Evolutionary conservation across 1,284 basidiomycete species (phyloP).

Genomic region (Ustilago loliicola): DNA sequence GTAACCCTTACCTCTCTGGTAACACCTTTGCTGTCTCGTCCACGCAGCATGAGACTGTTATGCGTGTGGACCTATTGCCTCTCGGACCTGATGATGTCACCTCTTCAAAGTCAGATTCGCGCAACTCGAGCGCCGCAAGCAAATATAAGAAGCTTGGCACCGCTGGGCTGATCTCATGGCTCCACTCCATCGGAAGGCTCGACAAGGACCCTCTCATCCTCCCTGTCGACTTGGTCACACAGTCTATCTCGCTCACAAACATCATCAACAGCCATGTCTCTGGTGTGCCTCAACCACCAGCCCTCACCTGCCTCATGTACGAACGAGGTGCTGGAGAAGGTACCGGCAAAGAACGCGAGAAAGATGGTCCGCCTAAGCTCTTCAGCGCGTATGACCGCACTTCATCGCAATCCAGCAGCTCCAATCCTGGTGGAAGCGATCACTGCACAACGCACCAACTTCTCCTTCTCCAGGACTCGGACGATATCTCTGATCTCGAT

Average conservation of each 20-base stretch:
- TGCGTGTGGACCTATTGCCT: slow-evolving; percentile 64
- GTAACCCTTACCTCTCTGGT: slow-evolving; percentile 36
- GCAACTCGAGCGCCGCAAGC: slow-evolving; percentile 23
- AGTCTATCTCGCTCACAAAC: slow-evolving; percentile 57
- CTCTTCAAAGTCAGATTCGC: slow-evolving; percentile 19
- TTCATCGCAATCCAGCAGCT: slow-evolving; percentile 30
- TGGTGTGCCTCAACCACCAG: slow-evolving; percentile 47
- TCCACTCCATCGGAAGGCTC: slow-evolving; percentile 63
- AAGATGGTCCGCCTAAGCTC: slow-evolving; percentile 63
- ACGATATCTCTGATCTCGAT: slow-evolving; percentile 57
- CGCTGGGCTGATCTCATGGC: slow-evolving; percentile 67
- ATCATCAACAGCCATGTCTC: slow-evolving; percentile 60
- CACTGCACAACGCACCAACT: slow-evolving; percentile 50
- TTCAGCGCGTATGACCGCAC: slow-evolving; percentile 57
- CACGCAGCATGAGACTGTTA: slow-evolving; percentile 43
- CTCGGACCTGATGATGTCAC: slow-evolving; percentile 57
- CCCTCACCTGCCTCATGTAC: slow-evolving; percentile 61
- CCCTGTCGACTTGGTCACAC: slow-evolving; percentile 65
- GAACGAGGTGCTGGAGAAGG: slow-evolving; percentile 66
- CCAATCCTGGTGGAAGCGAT: slow-evolving; percentile 14
- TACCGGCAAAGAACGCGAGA: slow-evolving; percentile 66
- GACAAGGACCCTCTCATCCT: slow-evolving; percentile 67
- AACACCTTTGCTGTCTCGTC: slow-evolving; percentile 41
- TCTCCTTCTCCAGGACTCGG: slow-evolving; percentile 60
- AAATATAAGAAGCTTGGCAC: slow-evolving; percentile 61